These are phyloP conservation scores for Spinacia oleracea DNA, from an alignment of 179 eudicot species.

Conservation along the genomic window DNA sequence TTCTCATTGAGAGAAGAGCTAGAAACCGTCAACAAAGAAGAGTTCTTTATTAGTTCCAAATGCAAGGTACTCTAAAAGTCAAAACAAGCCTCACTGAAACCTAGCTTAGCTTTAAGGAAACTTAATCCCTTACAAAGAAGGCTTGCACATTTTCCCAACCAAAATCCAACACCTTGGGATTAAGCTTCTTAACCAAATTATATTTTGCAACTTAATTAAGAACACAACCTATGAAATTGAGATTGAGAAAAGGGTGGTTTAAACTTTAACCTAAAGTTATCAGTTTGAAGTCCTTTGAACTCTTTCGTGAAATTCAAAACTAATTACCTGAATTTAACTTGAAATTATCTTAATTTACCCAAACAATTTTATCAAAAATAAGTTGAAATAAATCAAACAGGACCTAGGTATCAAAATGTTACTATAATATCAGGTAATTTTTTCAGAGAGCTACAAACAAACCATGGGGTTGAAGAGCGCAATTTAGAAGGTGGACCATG, in stretches of 20 bases:
- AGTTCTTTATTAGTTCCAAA: background rate
- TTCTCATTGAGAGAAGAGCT: background rate
- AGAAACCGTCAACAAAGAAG: background rate
- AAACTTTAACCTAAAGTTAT: background rate
- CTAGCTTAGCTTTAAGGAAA: background rate
- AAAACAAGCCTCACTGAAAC: background rate
- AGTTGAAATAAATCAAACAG: too few relatives aligned
- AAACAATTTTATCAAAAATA: too few relatives aligned
- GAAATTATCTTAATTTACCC: too few relatives aligned
- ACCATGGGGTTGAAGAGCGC: background rate
- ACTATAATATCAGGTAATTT: background rate
- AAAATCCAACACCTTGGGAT: too few relatives aligned
- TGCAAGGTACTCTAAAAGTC: background rate
- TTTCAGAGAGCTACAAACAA: background rate
- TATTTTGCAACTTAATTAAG: too few relatives aligned
- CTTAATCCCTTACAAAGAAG: background rate
- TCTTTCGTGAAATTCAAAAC: background rate
- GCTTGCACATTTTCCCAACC: background rate
- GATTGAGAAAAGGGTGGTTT: background rate
- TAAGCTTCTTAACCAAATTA: background rate
- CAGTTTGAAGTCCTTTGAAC: background rate
- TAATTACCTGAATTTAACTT: too few relatives aligned
- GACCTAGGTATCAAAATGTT: background rate
- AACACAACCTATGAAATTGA: background rate
- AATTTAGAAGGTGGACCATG: too few relatives aligned